Evolutionary conservation across 345 rosid genomes (phyloP), one percentile per base, ranked within the genome.

Genomic region (Gossypium bickii): DNA sequence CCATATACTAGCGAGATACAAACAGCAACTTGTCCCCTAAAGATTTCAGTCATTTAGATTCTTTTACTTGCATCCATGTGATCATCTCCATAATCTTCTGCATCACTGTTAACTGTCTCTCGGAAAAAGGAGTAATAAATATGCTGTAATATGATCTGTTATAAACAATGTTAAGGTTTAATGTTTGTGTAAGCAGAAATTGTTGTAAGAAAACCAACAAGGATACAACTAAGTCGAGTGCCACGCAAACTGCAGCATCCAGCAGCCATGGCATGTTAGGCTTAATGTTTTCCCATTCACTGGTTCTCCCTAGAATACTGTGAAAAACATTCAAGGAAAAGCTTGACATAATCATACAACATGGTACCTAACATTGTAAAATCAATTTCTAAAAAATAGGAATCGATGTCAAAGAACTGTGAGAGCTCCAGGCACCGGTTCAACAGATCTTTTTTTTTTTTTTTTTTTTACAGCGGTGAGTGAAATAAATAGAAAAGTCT

Each of bases 191-290:
- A 27, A 59, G 10, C 15, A 25, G 16, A 22, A 71, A 43, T 53
- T 62, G 24, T n/a, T 51, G 29, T 45, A 25, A 45, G 55, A 67
- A 16, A 27, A 74, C 13, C 63, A 45, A 18, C 2, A 34, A 95
- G 98, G 98, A 92, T 94, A 94, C 98, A 66, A 94, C 88, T 66
- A 89, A 82, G 82, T 94, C 98, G 6, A 94, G 95, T 12, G 64
- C 78, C 72, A 91, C 98, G 72, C 98, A 94, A 67, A 89, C 95
- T n/a, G 82, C 78, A 13, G 97, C 97, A 77, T 94, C 98, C 78
- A 94, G 86, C 83, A 92, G 74, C 98, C 98, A 94, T 71, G 97
- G 85, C 84, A 92, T 76, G 82, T 92, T 94, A 12, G 97, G 83
- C 83, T 87, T 85, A 78, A 89, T 84, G 74, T 67, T 92, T 3